A percentile compares a stretch with the other conserved stretches of the same genome.
Evolutionary conservation across 495 filamentous ascomycete genomes (phyloP).

Genomic region (Apodospora peruviana): DNA sequence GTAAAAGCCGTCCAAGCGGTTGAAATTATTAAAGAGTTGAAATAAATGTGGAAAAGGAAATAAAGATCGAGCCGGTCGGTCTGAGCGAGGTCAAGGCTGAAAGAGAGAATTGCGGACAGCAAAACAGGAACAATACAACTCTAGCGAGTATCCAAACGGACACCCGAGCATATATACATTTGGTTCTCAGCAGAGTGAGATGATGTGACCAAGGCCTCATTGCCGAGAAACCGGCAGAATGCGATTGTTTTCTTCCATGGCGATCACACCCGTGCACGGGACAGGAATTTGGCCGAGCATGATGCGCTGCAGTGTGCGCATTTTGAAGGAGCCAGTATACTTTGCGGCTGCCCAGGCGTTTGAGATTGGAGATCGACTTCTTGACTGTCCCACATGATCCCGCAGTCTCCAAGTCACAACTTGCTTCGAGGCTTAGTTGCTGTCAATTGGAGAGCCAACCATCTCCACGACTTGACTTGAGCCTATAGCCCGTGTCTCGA

Average conservation of each 20-base stretch:
- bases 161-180: background rate
- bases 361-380: conserved; percentile 6
- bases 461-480: too few relatives aligned
- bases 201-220: background rate
- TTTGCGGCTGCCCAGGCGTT: background rate
- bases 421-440: too few relatives aligned
- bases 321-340: background rate
- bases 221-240: conserved; percentile 13
- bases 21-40: conserved; percentile 9
- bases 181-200: background rate
- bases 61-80: conserved; percentile 24
- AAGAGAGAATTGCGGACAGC: conserved; percentile 4
- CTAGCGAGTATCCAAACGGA: background rate
- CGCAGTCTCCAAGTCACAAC: background rate
- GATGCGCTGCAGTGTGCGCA: background rate
- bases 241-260: conserved; percentile 5
- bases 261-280: conserved; percentile 19
- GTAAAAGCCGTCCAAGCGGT: conserved; percentile 18
- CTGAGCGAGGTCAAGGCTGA: conserved; percentile 10
- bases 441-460: too few relatives aligned
- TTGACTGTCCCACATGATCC: background rate
- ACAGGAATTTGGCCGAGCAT: conserved; percentile 6
- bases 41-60: conserved; percentile 1
- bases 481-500: background rate
- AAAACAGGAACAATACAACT: background rate